Conservation (phyloP, 1,284 basidiomycete genomes). For the Cutaneotrichosporon dermatis region DNA sequence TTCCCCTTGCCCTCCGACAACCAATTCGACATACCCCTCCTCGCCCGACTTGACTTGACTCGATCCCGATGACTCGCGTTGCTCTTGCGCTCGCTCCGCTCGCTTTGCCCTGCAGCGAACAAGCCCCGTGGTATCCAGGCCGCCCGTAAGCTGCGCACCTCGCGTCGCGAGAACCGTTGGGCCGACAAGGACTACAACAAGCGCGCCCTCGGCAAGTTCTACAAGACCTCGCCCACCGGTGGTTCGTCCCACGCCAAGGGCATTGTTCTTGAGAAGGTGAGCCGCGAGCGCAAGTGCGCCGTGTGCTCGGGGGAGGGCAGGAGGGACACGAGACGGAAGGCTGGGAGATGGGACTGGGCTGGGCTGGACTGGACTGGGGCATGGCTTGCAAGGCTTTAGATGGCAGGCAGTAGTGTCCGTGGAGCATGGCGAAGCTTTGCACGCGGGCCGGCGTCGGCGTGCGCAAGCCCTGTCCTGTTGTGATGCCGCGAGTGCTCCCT, state of each 20-base stretch:
- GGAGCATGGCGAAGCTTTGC: no score
- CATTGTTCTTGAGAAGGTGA: constrained; percentile 94
- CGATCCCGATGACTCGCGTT: background rate
- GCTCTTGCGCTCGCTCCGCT: background rate
- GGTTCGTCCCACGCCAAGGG: constrained; percentile 99
- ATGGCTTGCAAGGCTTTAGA: no score
- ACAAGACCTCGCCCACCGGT: constrained; percentile 99
- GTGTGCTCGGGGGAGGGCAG: background rate
- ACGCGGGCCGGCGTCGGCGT: no score
- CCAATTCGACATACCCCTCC: background rate
- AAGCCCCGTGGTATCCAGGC: constrained; percentile 99
- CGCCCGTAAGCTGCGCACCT: constrained; percentile 94
- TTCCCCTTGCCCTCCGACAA: background rate
- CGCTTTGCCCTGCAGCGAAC: constrained; percentile 56
- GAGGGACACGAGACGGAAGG: background rate
- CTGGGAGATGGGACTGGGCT: background rate
- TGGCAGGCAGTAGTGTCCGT: no score
- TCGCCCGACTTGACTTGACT: background rate
- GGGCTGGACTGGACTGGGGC: no score
- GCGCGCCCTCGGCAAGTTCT: constrained; percentile 98
- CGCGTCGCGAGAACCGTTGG: constrained; percentile 97
- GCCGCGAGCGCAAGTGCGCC: constrained; percentile 9
- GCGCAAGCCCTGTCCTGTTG: no score
- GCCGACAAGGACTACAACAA: constrained; percentile 99
- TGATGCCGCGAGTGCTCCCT: no score